Conservation (phyloP, 2,329 filamentous ascomycete genomes). For the Davidsoniella virescens region DNA sequence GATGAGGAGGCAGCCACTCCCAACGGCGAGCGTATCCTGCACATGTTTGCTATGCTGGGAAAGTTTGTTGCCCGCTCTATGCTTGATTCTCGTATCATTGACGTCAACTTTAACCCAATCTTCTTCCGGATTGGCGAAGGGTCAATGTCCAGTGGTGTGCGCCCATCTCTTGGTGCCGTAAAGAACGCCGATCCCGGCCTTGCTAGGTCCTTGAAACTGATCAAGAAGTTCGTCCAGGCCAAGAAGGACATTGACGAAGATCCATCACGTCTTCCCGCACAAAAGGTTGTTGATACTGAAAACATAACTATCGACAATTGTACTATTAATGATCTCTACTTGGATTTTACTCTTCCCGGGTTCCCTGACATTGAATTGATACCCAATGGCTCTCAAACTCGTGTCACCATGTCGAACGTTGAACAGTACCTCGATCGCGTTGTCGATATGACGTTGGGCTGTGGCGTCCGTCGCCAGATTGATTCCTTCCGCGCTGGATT, state of each 20-base stretch:
- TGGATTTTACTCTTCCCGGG: conserved; percentile 91
- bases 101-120: conserved; percentile 90
- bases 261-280: conserved; percentile 41
- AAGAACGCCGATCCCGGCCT: conserved; percentile 77
- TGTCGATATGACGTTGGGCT: conserved; percentile 79
- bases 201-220: conserved; percentile 66
- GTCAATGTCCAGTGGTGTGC: conserved; percentile 41
- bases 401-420: conserved; percentile 84
- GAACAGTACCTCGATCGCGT: conserved; percentile 75
- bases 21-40: conserved; percentile 72
- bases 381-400: conserved; percentile 53
- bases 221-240: conserved; percentile 71
- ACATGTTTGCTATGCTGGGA: conserved; percentile 82
- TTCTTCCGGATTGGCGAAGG: conserved; percentile 88
- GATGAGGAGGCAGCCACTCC: conserved; percentile 57
- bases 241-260: conserved; percentile 74
- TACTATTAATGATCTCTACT: conserved; percentile 66
- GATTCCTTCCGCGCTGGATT: conserved; percentile 86
- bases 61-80: conserved; percentile 97
- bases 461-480: conserved; percentile 72
- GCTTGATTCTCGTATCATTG: conserved; percentile 95
- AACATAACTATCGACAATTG: conserved; percentile 60
- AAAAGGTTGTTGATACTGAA: conserved; percentile 56
- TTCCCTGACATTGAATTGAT: conserved; percentile 76
- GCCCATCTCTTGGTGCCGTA: conserved; percentile 74